Base-by-base conservation (phyloP, 306 rosid genomes). In the Vigna reflexopilosa region DNA sequence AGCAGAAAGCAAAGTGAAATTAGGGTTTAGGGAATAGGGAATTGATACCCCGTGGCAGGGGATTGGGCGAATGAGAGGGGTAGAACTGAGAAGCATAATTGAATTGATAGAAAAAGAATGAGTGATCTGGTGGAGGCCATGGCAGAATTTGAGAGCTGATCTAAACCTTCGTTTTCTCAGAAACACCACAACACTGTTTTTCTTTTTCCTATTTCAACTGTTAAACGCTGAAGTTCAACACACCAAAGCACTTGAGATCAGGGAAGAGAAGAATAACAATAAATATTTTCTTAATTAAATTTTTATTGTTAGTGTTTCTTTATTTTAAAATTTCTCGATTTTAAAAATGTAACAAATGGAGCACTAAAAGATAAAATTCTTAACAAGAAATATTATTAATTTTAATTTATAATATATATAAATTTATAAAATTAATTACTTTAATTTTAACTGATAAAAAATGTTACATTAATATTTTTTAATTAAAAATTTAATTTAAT, bases 61-160 rank as follows among this genome's bases (percentile, higher is more conserved):
- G 97, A 86, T 66, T 84, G 77, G 20, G 94, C 94, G 73, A 84
- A 73, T 17, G 98, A 86, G 3, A 84, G 73, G 82, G 88, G 76
- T 24, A 89, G 22, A 64, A 89, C 55, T 42, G 88, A 75, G 80
- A 83, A 86, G 87, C 83, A 89, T 0, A 85, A 34, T 32, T 84
- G 92, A 4, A 84, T 54, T 62, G 83, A 68, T 44, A 93, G 83
- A 64, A 87, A 19, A 76, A 88, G 81, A 45, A 86, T 0, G 59
- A 85, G 66, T 20, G 87, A 67, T 63, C 76, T 85, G 81, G 90
- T 76, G 79, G 82, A 80, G 62, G 79, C 83, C 83, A 80, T 81
- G 19, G 67, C 67, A 42, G 56, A 64, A 56, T 32, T 54, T 51
- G 63, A 30, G 72, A 76, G 67, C 12, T 66, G 77, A 70, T 82